Evolutionary conservation across 2,329 filamentous ascomycete genomes (phyloP), one percentile per base, ranked within the genome.

Genomic region (Fusarium fracticaudum): DNA sequence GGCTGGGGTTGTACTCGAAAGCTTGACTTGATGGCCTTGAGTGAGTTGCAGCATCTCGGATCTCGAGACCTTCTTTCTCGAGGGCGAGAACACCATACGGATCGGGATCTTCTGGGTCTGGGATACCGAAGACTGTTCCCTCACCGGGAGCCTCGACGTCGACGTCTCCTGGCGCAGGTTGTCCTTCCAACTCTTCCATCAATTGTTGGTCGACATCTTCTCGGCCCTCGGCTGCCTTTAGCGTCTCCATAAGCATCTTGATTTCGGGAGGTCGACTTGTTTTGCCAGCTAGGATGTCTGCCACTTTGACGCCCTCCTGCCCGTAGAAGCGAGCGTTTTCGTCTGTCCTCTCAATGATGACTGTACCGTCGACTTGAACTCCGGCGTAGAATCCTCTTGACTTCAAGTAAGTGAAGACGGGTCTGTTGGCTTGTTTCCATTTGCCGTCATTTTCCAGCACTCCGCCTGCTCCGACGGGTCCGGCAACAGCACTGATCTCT

Each of bases 281-380:
- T 57, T 86, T 84, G 11, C 86, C 87, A 8, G 79, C 81, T 18
- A 89, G 72, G 53, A 89, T 88, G 54, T 83, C 82, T 10, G 83
- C 79, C 8, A 85, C 86, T 1, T 83, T 75, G 24, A 88, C 79
- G 31, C 79, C 76, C 33, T 93, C 87, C 26, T 93, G 87, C 17
- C 91, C 91, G 80, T 97, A 98, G 79, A 97, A 97, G 13, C 90
- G 89, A 63, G 93, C 92, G 77, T 98, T 98, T 79, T 96, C 95
- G 72, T 95, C 93, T 3, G 88, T 91, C 40, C 95, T 89, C 81
- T 96, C 93, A 50, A 96, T 93, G 57, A 98, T 87, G 20, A 97
- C 89, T 0, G 94, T 97, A 26, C 95, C 95, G 78, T 97, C 94
- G 24, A 97, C 88, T 77, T 96, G 93, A 2, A 97, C 90, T 24